A percentile compares a stretch with the other conserved stretches of the same genome.
phyloP scores from a whole-genome alignment of 306 rosid genomes.

The Trichosanthes cucumerina region DNA sequence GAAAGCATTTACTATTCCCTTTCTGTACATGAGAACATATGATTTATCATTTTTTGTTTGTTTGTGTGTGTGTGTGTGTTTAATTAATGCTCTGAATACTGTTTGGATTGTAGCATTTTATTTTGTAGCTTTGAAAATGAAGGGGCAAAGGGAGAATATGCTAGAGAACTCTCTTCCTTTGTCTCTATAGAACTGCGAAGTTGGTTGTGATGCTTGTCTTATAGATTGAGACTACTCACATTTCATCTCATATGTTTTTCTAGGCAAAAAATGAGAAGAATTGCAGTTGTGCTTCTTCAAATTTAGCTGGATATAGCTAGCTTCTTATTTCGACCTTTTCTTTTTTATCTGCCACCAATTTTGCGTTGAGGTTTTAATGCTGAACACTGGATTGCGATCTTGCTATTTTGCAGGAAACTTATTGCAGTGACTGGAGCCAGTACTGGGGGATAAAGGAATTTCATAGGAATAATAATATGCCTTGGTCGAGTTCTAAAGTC shows the following conservation, averaged over 20 bases:
- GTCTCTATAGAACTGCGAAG: not conserved
- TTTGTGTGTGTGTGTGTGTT: not conserved
- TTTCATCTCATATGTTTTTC: not conserved
- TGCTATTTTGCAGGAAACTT: not conserved
- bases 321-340: not conserved
- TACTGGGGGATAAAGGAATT: not conserved
- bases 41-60: not conserved
- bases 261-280: not conserved
- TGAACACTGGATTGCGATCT: not conserved
- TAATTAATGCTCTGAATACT: not conserved
- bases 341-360: not conserved
- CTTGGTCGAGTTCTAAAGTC: conserved; percentile 67
- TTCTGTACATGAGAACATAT: not conserved
- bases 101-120: not conserved
- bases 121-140: not conserved
- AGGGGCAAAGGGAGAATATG: not conserved
- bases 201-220: not conserved
- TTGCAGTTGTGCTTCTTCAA: not conserved
- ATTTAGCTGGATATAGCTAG: not conserved
- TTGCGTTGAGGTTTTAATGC: not conserved
- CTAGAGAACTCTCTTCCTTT: not conserved
- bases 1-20: not conserved
- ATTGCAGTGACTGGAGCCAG: not conserved
- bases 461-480: conserved; percentile 50
- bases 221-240: not conserved